Evolutionary conservation across 192 early-diverging fungal genomes (phyloP), one percentile per base, ranked within the genome.

Genomic region (Rhizophagus clarus): DNA sequence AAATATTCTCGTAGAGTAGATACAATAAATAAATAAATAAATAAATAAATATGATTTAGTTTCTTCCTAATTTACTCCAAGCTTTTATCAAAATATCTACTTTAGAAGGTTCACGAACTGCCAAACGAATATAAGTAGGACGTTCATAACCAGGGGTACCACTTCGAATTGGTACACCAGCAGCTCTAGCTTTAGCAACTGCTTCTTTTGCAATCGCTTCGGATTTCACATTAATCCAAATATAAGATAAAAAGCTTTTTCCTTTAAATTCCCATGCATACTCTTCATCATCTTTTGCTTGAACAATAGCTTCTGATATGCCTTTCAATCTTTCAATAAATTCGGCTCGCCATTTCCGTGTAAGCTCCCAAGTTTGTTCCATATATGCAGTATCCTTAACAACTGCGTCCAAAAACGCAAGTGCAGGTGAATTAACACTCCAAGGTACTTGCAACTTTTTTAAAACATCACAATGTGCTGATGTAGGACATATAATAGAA

Each of bases 341-440:
- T 73, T 91, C 81, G 56, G 83, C 81, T 64, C 96, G 90, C 90
- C 94, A 93, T 40, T 80, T 79, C 1, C 89, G 82, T 12, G 95
- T 97, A 62, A 92, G 84, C 63, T 87, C 81, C 96, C 96, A 97
- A 17, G 96, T 97, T 47, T 91, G 87, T 37, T 90, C 84, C 82
- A 97, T 68, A 75, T 93, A 97, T 56, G 84, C 87, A 1, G 81
- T 82, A 76, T 95, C 95, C 2, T 87, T 79, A 0, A 93, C 94
- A 47, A 95, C 96, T 5, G 89, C 89, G 47, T 95, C 86, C 74
- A 97, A 85, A 83, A 97, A 97, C 8, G 91, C 93, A 81, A 97
- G 81, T 11, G 96, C 96, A 56, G 93, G 91, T n/a, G 89, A 86
- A 84, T 97, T 97, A 81, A 97, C 96, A n/a, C 91, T 93, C 96